Conservation (phyloP, 371 early-diverging fungal species). For the Mortierella sp. region DNA sequence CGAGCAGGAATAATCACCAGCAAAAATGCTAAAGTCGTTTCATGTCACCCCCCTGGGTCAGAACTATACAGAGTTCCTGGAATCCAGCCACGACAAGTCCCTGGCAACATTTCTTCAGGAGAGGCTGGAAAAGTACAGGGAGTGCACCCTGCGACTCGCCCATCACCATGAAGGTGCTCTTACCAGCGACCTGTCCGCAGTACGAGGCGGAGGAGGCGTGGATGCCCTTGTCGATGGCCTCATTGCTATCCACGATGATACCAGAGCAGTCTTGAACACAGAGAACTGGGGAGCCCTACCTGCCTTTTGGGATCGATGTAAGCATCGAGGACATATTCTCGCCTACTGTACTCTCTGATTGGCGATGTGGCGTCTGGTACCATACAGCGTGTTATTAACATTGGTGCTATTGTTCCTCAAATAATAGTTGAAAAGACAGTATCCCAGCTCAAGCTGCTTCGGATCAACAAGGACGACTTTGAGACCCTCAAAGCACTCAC, state of each 20-base stretch:
- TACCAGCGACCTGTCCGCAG: neutral
- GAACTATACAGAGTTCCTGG: constrained; percentile 56
- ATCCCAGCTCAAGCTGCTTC: constrained; percentile 65
- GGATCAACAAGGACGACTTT: constrained; percentile 89
- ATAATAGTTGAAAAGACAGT: constrained; percentile 72
- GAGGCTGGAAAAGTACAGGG: constrained; percentile 50
- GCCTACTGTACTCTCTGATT: no score
- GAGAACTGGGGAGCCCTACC: constrained; percentile 65
- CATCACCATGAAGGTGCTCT: constrained; percentile 12
- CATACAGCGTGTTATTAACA: neutral
- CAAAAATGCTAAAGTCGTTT: constrained; percentile 45
- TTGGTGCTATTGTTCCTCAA: neutral
- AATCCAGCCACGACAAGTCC: constrained; percentile 45
- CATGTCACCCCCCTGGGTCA: constrained; percentile 52
- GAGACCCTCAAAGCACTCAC: constrained; percentile 89
- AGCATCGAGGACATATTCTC: no score
- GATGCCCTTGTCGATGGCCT: constrained; percentile 76
- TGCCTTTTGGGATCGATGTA: constrained; percentile 70
- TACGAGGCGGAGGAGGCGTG: constrained; percentile 41
- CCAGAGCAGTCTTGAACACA: constrained; percentile 59
- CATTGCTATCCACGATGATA: constrained; percentile 73
- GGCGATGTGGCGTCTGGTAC: no score
- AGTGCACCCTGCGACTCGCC: constrained; percentile 39
- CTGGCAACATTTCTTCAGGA: constrained; percentile 51
- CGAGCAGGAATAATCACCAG: neutral